Evolutionary conservation across 176 grass and related monocot species (phyloP).

Genomic region (Avena insularis): DNA sequence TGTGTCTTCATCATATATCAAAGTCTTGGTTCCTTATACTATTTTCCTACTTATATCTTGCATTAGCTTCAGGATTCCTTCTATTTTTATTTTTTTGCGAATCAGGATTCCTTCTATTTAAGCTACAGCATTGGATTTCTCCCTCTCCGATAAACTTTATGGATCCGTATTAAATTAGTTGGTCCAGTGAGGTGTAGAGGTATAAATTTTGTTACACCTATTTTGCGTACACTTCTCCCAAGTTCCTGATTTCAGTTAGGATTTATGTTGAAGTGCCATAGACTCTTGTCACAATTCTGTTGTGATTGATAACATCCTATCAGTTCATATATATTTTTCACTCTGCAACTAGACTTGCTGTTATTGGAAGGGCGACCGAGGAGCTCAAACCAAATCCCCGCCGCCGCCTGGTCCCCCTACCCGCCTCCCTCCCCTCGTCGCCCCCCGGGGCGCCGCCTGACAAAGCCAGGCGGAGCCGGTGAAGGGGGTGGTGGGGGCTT

Average conservation of each 20-base stretch:
- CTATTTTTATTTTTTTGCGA: too few species aligned
- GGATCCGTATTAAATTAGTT: slow-evolving; percentile 9
- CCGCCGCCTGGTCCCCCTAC: too few species aligned
- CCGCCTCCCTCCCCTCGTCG: too few species aligned
- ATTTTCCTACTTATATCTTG: too few species aligned
- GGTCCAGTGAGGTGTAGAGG: slow-evolving; percentile 25
- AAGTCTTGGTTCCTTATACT: too few species aligned
- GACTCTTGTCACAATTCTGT: not conserved
- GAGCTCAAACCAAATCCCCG: too few species aligned
- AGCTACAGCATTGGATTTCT: not conserved
- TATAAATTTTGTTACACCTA: not conserved
- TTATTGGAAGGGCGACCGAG: too few species aligned
- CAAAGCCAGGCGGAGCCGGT: too few species aligned
- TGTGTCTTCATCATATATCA: too few species aligned
- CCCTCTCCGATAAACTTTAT: not conserved
- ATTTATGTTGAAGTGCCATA: not conserved
- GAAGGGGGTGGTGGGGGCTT: too few species aligned
- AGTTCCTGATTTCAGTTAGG: slow-evolving; percentile 22
- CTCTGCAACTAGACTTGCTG: slow-evolving; percentile 4
- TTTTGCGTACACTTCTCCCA: not conserved
- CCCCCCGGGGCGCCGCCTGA: too few species aligned
- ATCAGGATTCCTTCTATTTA: not conserved
- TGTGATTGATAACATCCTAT: slow-evolving; percentile 14
- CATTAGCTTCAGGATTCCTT: too few species aligned
- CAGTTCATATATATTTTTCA: slow-evolving; percentile 13